Conservation (phyloP, 768 basidiomycete species). For the Galerina marginata region DNA sequence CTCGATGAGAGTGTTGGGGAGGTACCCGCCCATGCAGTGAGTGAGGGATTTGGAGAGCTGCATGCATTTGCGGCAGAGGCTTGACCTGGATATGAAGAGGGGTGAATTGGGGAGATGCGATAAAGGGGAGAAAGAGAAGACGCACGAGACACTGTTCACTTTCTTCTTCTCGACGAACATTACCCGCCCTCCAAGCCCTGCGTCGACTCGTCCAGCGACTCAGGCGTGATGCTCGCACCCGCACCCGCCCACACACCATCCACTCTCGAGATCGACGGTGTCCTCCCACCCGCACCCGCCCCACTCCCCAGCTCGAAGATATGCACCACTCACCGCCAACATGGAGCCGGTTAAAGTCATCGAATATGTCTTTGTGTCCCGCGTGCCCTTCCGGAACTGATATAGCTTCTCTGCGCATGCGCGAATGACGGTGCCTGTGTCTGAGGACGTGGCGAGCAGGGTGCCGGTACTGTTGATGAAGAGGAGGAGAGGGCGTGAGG, state of each 20-base stretch:
- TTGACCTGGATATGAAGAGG: conserved; percentile 33
- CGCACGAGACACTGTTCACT: conserved; percentile 62
- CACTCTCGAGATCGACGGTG: conserved; percentile 22
- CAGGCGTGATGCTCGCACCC: conserved; percentile 54
- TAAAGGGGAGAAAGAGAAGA: background rate
- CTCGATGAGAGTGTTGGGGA: conserved; percentile 89
- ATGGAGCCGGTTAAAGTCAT: conserved; percentile 84
- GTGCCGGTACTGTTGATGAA: conserved; percentile 87
- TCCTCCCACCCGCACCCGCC: conserved; percentile 6
- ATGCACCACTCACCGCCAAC: conserved; percentile 94
- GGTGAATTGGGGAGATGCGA: background rate
- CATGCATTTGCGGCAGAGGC: conserved; percentile 70
- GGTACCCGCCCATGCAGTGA: conserved; percentile 81
- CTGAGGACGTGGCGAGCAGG: conserved; percentile 89
- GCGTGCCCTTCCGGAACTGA: conserved; percentile 91
- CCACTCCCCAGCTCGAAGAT: conserved; percentile 81
- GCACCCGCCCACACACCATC: conserved; percentile 5
- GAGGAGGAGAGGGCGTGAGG: conserved; percentile 70
- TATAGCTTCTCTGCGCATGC: conserved; percentile 95
- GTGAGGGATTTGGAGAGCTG: conserved; percentile 78
- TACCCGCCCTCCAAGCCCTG: conserved; percentile 77
- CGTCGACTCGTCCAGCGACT: conserved; percentile 70
- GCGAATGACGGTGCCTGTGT: conserved; percentile 96
- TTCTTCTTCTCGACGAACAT: conserved; percentile 82
- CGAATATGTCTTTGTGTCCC: conserved; percentile 84